Conservation (phyloP, 768 basidiomycete genomes). For the Psilocybe azurescens region DNA sequence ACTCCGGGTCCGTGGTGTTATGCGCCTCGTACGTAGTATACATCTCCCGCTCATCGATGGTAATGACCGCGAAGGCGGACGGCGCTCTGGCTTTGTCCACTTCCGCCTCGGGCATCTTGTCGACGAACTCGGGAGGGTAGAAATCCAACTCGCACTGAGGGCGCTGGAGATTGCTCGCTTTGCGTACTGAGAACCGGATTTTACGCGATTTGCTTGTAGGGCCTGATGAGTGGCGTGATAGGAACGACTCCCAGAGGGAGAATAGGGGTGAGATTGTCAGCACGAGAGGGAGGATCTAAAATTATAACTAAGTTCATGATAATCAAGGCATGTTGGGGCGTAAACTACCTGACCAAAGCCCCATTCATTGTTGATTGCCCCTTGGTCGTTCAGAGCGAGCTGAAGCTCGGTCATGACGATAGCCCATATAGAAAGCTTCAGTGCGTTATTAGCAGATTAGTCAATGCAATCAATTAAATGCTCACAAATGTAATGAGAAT, state of each 20-base stretch:
- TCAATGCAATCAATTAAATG: neutral
- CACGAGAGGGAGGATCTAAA: conserved; percentile 28
- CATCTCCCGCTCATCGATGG: conserved; percentile 26
- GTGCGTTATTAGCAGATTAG: neutral
- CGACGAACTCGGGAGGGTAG: conserved; percentile 16
- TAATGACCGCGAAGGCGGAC: conserved; percentile 26
- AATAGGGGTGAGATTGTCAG: conserved; percentile 30
- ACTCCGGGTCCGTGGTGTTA: conserved; percentile 20
- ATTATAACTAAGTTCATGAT: neutral
- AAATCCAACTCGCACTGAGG: conserved; percentile 25
- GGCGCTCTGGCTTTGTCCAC: conserved; percentile 20
- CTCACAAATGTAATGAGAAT: conserved; percentile 25
- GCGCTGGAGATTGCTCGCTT: conserved; percentile 24
- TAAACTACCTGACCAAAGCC: conserved; percentile 30
- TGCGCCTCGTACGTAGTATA: conserved; percentile 24
- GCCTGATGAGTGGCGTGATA: conserved; percentile 24
- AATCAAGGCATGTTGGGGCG: neutral
- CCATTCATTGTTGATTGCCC: conserved; percentile 23
- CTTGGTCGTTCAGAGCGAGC: conserved; percentile 20
- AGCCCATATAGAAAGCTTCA: conserved; percentile 28
- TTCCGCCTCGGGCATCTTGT: conserved; percentile 10
- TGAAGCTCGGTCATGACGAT: conserved; percentile 32
- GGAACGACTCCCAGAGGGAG: conserved; percentile 25
- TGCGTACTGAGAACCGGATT: conserved; percentile 24
- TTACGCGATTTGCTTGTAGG: conserved; percentile 20